These are phyloP conservation scores for Ascochyta viciae-villosae DNA, from an alignment of 2,329 filamentous ascomycete species.

Conservation along the genomic window DNA sequence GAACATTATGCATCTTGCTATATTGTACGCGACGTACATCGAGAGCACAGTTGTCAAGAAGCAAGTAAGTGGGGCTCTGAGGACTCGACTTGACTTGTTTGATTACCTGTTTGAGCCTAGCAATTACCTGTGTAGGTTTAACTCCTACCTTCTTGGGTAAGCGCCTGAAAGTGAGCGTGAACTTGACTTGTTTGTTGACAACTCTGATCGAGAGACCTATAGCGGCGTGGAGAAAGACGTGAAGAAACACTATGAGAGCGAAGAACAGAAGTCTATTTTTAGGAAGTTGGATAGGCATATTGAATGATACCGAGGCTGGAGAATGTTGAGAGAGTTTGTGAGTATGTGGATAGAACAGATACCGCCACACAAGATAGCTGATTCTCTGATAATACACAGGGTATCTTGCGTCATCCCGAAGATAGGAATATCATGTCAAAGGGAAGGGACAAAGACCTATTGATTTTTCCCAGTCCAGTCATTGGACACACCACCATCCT, in stretches of 20 bases:
- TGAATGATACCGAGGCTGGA: neutral
- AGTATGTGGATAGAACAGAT: neutral
- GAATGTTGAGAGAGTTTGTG: neutral
- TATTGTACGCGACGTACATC: neutral
- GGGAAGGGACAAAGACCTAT: neutral
- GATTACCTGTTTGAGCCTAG: too few relatives aligned
- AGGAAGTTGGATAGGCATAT: neutral
- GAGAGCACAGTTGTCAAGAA: too few relatives aligned
- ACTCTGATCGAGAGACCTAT: neutral
- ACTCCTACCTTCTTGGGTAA: too few relatives aligned
- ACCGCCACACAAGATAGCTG: neutral
- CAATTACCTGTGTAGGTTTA: too few relatives aligned
- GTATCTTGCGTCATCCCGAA: neutral
- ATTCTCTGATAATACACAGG: neutral
- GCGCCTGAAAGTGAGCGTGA: too few relatives aligned
- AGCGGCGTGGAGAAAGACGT: neutral
- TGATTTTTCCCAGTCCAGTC: too few relatives aligned
- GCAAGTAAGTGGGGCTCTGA: too few relatives aligned
- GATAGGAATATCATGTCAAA: neutral
- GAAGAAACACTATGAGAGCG: neutral
- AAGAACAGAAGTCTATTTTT: neutral
- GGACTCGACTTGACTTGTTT: too few relatives aligned
- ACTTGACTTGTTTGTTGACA: too few relatives aligned
- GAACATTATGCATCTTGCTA: neutral
- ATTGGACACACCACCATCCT: neutral